phyloP scores from a whole-genome alignment of 2,329 filamentous ascomycete genomes.

The Penicillium fuscoglaucum region DNA sequence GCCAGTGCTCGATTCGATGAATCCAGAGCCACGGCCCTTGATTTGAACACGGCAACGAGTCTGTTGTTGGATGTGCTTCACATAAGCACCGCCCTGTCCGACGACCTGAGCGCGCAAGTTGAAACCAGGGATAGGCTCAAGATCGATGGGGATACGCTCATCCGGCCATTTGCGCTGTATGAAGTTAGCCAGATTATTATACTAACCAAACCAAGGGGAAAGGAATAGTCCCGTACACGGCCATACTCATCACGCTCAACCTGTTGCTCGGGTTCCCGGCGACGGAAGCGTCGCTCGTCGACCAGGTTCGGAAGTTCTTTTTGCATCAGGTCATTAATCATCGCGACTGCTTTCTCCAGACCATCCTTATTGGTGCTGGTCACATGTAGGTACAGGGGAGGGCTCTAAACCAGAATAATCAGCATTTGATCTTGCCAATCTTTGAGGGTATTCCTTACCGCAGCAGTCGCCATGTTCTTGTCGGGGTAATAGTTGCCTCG shows the following conservation, averaged over 20 bases:
- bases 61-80: constrained; percentile 97
- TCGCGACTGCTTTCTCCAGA: constrained; percentile 81
- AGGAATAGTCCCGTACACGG: constrained; percentile 58
- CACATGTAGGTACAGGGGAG: constrained; percentile 90
- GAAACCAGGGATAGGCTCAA: constrained; percentile 91
- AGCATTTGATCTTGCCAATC: background rate
- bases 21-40: constrained; percentile 93
- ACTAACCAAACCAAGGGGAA: background rate
- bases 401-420: constrained; percentile 60
- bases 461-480: constrained; percentile 92
- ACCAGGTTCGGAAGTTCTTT: constrained; percentile 94
- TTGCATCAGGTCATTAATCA: constrained; percentile 94
- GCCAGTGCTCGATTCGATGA: constrained; percentile 84
- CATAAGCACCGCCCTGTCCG: constrained; percentile 88
- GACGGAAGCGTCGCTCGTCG: constrained; percentile 87
- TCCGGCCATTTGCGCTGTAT: constrained; percentile 95
- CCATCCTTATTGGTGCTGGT: constrained; percentile 90
- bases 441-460: constrained; percentile 60
- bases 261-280: constrained; percentile 71
- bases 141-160: constrained; percentile 84
- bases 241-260: constrained; percentile 90
- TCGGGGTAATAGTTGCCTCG: constrained; percentile 96
- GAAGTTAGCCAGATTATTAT: constrained; percentile 17
- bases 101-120: constrained; percentile 96
- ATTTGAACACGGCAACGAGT: constrained; percentile 96